Percentiles rank a stretch among this genome's conserved stretches.
phyloP scores from a whole-genome alignment of 2,329 filamentous ascomycete genomes.

The Scorias spongiosa region DNA sequence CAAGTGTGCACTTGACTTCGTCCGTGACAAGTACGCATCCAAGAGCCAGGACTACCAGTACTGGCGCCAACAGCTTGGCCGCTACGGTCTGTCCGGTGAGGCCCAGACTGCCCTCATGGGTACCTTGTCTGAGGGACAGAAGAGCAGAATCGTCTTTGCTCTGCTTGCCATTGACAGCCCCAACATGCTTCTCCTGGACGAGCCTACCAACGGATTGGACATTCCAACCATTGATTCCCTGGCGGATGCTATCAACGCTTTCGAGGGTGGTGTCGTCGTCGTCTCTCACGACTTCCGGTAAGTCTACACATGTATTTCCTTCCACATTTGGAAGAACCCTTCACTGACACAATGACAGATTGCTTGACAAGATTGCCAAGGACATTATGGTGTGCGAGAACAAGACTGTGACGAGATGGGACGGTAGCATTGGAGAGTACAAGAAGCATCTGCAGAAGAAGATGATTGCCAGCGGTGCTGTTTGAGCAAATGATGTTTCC shows the following conservation, averaged over 20 bases:
- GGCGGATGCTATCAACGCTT: conserved; percentile 94
- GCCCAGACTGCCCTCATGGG: conserved; percentile 95
- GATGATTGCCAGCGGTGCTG: conserved; percentile 80
- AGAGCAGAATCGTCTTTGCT: conserved; percentile 95
- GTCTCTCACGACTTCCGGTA: conserved; percentile 99
- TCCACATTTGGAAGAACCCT: background rate
- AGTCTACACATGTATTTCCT: conserved; percentile 18
- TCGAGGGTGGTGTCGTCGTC: conserved; percentile 89
- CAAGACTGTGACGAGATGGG: conserved; percentile 82
- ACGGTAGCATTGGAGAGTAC: conserved; percentile 81
- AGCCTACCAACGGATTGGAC: conserved; percentile 98
- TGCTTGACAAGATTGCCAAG: conserved; percentile 98
- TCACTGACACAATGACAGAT: conserved; percentile 33
- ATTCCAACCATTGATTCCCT: conserved; percentile 96
- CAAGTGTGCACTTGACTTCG: conserved; percentile 95
- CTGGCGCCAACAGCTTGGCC: conserved; percentile 94
- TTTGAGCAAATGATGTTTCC: conserved; percentile 24
- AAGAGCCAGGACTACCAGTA: conserved; percentile 97
- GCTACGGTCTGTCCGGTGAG: conserved; percentile 85
- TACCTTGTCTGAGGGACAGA: conserved; percentile 92
- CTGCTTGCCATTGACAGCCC: conserved; percentile 86
- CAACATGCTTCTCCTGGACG: conserved; percentile 96
- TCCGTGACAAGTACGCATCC: conserved; percentile 80
- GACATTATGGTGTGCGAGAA: conserved; percentile 99
- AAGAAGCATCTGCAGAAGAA: conserved; percentile 98